Evolutionary conservation across 2,329 filamentous ascomycete genomes (phyloP).

Genomic region (Fusarium nelsonii): DNA sequence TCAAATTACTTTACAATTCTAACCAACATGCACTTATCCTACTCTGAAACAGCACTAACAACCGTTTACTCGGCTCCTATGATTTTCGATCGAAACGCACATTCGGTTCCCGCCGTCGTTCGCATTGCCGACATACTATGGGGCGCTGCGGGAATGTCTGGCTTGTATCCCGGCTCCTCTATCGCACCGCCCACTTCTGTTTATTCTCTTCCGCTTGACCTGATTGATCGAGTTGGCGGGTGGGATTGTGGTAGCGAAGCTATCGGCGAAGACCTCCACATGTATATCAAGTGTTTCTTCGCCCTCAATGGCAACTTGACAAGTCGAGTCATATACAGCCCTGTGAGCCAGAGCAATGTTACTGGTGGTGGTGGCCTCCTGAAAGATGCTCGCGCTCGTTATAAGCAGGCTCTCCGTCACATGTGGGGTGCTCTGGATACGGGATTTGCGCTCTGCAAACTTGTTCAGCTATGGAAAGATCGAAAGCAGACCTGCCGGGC

Average conservation of each 20-base stretch:
- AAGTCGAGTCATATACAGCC: conserved; percentile 72
- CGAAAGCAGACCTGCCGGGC: conserved; percentile 67
- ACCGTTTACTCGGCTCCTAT: conserved; percentile 78
- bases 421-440: conserved; percentile 82
- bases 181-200: conserved; percentile 80
- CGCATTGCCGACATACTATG: conserved; percentile 79
- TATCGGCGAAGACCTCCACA: conserved; percentile 81
- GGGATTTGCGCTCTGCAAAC: conserved; percentile 72
- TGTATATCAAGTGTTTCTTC: conserved; percentile 84
- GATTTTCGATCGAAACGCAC: conserved; percentile 80
- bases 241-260: conserved; percentile 79
- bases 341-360: conserved; percentile 80
- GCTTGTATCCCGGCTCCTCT: conserved; percentile 71
- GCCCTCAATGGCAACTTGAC: conserved; percentile 77
- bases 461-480: conserved; percentile 68
- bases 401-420: conserved; percentile 78
- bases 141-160: conserved; percentile 77
- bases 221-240: conserved; percentile 76
- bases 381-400: conserved; percentile 72
- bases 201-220: conserved; percentile 75
- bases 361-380: conserved; percentile 68
- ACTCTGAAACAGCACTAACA: conserved; percentile 70
- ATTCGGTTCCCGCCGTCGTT: conserved; percentile 74
- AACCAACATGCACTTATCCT: conserved; percentile 70
- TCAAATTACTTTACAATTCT: conserved; percentile 75